Evolutionary conservation across 495 filamentous ascomycete species (phyloP), one percentile per base, ranked within the genome.

Genomic region (Penicillium chermesinum): DNA sequence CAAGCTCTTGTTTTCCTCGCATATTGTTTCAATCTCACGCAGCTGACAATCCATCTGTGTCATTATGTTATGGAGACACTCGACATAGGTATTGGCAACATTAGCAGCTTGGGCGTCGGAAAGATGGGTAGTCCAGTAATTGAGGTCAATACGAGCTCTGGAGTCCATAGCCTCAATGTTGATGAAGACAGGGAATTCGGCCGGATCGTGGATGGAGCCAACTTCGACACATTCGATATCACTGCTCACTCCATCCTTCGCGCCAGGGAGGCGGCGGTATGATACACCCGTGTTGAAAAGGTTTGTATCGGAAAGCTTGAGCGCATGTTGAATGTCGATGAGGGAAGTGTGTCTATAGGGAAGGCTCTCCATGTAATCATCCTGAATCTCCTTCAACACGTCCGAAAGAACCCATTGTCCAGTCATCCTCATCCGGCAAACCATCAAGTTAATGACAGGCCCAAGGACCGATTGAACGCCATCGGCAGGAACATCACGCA

Each of bases 121-220:
- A 7, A 77, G 52, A 18, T 51, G 54, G 39, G 74, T 72, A 0
- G 76, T 79, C 79, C 79, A 82, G 58, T 79, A 80, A 46, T 80
- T 78, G 4, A 82, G 34, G 22, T 79, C 73, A 39, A 82, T 74
- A 0, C 58, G 55, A 7, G 70, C 74, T 3, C 64, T 58, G 2
- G 66, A 61, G 20, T 76, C 72, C 12, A 65, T 59, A 0, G 72
- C 66, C 46, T 81, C 79, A 18, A 82, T 68, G 48, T 80, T 80
- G 44, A 81, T 58, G 27, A 71, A 79, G 0, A 82, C 55, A 7
- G 69, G 66, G 50, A 78, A 78, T 57, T 82, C 78, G 3, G 78
- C 77, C 0, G 79, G 79, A 43, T 82, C 79, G 37, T 80, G 70
- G 22, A 78, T 73, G 1, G 67, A 55, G 7, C 64, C 65, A 22